Conservation (phyloP, 208 protist genomes). For the Trypanosoma platydactyli region DNA sequence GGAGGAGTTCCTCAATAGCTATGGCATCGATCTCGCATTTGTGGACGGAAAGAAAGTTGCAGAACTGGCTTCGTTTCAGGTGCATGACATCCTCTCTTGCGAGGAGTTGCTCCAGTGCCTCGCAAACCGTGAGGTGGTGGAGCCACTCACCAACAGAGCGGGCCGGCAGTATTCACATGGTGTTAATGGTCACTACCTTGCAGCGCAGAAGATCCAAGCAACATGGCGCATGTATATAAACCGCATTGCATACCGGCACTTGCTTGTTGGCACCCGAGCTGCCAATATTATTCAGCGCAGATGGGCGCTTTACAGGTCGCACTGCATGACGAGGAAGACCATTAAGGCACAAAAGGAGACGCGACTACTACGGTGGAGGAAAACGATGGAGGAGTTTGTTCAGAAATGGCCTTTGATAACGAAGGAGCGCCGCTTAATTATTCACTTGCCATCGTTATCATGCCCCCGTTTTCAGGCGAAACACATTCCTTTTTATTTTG, state of each 20-base stretch:
- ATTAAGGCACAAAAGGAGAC: slow-evolving; percentile 64
- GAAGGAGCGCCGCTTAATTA: slow-evolving; percentile 52
- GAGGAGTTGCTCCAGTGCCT: slow-evolving; percentile 78
- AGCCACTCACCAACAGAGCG: slow-evolving; percentile 52
- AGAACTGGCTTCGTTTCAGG: slow-evolving; percentile 63
- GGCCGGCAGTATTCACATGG: slow-evolving; percentile 65
- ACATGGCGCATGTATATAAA: slow-evolving; percentile 87
- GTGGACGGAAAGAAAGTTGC: slow-evolving; percentile 91
- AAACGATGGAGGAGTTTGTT: slow-evolving; percentile 85
- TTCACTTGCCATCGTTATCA: slow-evolving; percentile 89
- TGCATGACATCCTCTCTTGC: slow-evolving; percentile 41
- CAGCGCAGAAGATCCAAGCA: slow-evolving; percentile 88
- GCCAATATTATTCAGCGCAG: slow-evolving; percentile 83
- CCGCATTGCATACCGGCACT: slow-evolving; percentile 75
- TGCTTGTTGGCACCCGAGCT: slow-evolving; percentile 76
- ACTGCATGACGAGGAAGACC: slow-evolving; percentile 65
- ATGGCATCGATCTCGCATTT: slow-evolving; percentile 86
- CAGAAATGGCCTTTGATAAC: slow-evolving; percentile 65
- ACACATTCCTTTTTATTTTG: slow-evolving; percentile 78
- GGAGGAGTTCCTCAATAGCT: slow-evolving; percentile 75
- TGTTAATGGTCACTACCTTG: slow-evolving; percentile 56
- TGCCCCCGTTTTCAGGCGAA: slow-evolving; percentile 76
- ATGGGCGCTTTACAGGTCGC: slow-evolving; percentile 78
- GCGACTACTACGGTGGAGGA: slow-evolving; percentile 60
- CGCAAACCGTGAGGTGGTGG: slow-evolving; percentile 80